Evolutionary conservation across 106 monocot species (phyloP).

Genomic region (Allium cepa): DNA sequence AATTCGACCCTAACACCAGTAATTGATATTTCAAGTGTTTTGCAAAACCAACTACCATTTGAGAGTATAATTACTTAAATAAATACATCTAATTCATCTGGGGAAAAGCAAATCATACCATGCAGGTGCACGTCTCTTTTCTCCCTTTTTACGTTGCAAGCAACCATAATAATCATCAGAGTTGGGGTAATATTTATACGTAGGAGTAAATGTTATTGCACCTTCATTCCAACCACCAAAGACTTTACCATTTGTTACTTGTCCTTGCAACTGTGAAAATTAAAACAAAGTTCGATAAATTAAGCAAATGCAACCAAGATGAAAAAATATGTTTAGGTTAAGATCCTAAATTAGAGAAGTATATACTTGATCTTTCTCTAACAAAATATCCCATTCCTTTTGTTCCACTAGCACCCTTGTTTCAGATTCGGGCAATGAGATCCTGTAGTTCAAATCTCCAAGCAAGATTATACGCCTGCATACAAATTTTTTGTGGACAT

Average conservation of each 20-base stretch:
- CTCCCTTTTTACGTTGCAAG: conserved; percentile 3
- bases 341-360: neutral
- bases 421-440: conserved; percentile 36
- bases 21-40: too few species aligned
- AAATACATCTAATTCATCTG: too few species aligned
- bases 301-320: neutral
- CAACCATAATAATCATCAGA: conserved; percentile 42
- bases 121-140: conserved; percentile 43
- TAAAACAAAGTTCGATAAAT: neutral
- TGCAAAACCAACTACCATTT: too few species aligned
- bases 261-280: conserved; percentile 21
- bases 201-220: conserved; percentile 47
- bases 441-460: conserved; percentile 58
- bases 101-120: conserved; percentile 18
- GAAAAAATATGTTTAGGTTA: neutral
- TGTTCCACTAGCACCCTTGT: conserved; percentile 29
- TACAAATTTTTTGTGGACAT: neutral
- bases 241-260: conserved; percentile 29
- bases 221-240: conserved; percentile 74
- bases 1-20: too few species aligned
- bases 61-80: too few species aligned
- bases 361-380: conserved; percentile 55
- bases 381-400: conserved; percentile 41
- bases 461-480: conserved; percentile 52
- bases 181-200: conserved; percentile 65